A percentile compares a stretch with the other conserved stretches of the same genome.
Conservation (phyloP, 31 red algal species). For the Odonthalia washingtoniensis region DNA sequence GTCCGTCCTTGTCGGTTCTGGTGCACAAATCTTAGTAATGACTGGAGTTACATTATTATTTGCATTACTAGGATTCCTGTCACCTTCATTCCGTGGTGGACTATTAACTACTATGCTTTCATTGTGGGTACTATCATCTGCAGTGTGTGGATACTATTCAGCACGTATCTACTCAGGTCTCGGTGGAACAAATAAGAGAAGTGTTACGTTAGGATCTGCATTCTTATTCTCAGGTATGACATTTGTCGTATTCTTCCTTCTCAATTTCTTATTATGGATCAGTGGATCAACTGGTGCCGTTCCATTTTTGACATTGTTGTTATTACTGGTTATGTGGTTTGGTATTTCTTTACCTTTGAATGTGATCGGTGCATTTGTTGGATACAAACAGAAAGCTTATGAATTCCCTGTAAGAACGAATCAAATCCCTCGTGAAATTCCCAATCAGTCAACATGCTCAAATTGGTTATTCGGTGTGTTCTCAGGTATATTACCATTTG, state of each 20-base stretch:
- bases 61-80: slow-evolving; percentile 91
- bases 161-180: slow-evolving; percentile 87
- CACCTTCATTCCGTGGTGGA: slow-evolving; percentile 91
- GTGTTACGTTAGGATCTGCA: slow-evolving; percentile 88
- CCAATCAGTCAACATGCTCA: slow-evolving; percentile 60
- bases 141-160: slow-evolving; percentile 81
- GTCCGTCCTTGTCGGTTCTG: slow-evolving; percentile 86
- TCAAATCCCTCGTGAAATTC: slow-evolving; percentile 83
- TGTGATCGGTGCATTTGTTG: slow-evolving; percentile 87
- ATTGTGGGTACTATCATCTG: slow-evolving; percentile 75
- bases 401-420: slow-evolving; percentile 92
- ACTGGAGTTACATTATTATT: slow-evolving; percentile 78
- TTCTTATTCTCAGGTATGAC: slow-evolving; percentile 84
- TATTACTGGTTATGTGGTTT: slow-evolving; percentile 94
- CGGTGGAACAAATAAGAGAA: slow-evolving; percentile 81
- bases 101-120: slow-evolving; percentile 85
- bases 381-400: slow-evolving; percentile 77
- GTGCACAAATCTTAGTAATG: slow-evolving; percentile 87
- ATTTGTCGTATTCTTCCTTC: slow-evolving; percentile 83
- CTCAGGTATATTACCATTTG: slow-evolving; percentile 92
- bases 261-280: slow-evolving; percentile 87
- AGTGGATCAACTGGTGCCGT: slow-evolving; percentile 82
- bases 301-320: slow-evolving; percentile 86
- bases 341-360: slow-evolving; percentile 92
- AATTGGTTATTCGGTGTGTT: slow-evolving; percentile 59